A percentile compares a stretch with the other conserved stretches of the same genome.
Conservation (phyloP, 2,329 filamentous ascomycete genomes). For the Epichloe aotearoae region DNA sequence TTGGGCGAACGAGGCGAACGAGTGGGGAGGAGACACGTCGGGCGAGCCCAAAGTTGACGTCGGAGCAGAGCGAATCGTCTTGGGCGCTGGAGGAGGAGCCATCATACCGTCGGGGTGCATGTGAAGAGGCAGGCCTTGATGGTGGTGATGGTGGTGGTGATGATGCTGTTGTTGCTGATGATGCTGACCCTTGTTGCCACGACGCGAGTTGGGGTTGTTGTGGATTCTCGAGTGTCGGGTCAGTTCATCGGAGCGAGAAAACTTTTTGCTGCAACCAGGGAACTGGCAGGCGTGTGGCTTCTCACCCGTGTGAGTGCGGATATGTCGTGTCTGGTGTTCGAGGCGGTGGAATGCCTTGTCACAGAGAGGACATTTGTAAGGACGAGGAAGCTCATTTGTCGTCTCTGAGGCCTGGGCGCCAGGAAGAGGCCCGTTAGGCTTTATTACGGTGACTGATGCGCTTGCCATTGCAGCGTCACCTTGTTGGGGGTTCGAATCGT, state of each 20-base stretch:
- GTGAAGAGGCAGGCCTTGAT: conserved; percentile 27
- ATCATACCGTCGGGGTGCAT: conserved; percentile 54
- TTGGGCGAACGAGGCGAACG: conserved; percentile 58
- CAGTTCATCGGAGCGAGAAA: conserved; percentile 90
- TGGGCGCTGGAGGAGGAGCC: conserved; percentile 60
- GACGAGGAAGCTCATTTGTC: conserved; percentile 66
- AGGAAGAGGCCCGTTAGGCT: conserved; percentile 50
- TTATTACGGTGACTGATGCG: conserved; percentile 40
- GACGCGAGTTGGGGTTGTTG: conserved; percentile 93
- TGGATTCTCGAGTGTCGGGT: conserved; percentile 96
- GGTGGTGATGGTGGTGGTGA: conserved; percentile 21
- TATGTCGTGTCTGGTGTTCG: conserved; percentile 84
- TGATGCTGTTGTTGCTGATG: conserved; percentile 22
- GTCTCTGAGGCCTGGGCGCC: conserved; percentile 45
- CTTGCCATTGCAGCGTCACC: conserved; percentile 32
- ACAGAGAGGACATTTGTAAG: conserved; percentile 97
- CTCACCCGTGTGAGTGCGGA: conserved; percentile 93
- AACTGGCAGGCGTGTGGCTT: conserved; percentile 96
- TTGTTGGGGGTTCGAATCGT: conserved; percentile 17
- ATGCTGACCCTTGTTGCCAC: conserved; percentile 67
- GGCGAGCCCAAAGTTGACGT: conserved; percentile 80
- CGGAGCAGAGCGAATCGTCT: conserved; percentile 78
- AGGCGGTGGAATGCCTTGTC: conserved; percentile 97
- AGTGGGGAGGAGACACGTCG: conserved; percentile 89
- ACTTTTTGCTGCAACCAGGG: conserved; percentile 95